A percentile compares a stretch with the other conserved stretches of the same genome.
phyloP scores from a whole-genome alignment of 495 filamentous ascomycete genomes.

The Saxophila tyrrhenica region DNA sequence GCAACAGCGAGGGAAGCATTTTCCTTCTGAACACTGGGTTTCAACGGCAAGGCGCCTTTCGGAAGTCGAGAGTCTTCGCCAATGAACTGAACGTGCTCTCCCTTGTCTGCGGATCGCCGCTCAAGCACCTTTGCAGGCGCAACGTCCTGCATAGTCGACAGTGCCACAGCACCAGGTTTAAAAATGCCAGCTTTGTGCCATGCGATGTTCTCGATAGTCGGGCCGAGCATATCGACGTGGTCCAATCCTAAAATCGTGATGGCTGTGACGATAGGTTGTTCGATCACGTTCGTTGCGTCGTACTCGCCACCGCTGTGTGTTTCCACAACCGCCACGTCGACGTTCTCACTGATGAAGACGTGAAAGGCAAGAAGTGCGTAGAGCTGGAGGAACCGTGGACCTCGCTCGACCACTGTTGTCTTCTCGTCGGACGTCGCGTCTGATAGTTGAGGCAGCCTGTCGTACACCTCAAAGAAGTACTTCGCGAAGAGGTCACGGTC shows the following conservation, averaged over 20 bases:
- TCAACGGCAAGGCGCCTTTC: conserved; percentile 17
- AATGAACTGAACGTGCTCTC: conserved; percentile 8
- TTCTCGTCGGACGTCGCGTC: too few relatives aligned
- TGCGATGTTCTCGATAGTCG: conserved; percentile 22
- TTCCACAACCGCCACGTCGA: conserved; percentile 22
- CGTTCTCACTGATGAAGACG: conserved; percentile 17
- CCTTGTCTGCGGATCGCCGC: conserved; percentile 12
- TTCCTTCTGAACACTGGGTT: conserved; percentile 29
- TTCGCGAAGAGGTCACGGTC: conserved; percentile 10
- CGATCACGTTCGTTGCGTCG: conserved; percentile 23
- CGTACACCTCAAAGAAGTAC: conserved; percentile 22
- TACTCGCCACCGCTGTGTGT: conserved; percentile 20
- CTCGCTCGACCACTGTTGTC: not conserved
- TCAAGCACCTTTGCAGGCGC: conserved; percentile 2
- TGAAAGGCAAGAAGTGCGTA: conserved; percentile 19
- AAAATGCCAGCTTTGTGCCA: conserved; percentile 27
- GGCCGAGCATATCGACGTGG: conserved; percentile 17
- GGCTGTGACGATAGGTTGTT: conserved; percentile 17
- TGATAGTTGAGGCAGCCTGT: conserved; percentile 8
- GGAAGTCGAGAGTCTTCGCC: conserved; percentile 20
- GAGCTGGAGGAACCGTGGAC: conserved; percentile 48
- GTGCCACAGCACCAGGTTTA: conserved; percentile 18
- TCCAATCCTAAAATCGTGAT: conserved; percentile 23
- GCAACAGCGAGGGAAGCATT: conserved; percentile 36
- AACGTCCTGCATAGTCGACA: conserved; percentile 10